Evolutionary conservation across 2,329 filamentous ascomycete species (phyloP).

Genomic region (Colletotrichum tanaceti): DNA sequence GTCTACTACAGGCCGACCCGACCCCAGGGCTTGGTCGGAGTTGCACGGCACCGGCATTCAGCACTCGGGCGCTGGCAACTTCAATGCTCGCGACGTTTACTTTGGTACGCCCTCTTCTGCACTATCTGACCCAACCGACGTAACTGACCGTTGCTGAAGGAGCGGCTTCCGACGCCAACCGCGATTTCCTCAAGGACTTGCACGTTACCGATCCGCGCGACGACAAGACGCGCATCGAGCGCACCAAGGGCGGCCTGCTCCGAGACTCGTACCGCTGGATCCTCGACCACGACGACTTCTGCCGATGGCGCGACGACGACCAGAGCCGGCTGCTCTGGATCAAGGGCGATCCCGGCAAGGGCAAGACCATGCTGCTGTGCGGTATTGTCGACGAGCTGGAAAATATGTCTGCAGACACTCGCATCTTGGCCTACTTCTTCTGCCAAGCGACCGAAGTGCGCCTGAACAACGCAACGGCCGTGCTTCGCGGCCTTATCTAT

Average conservation of each 20-base stretch:
- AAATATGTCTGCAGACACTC: not conserved
- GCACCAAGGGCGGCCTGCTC: constrained; percentile 50
- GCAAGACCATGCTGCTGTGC: constrained; percentile 58
- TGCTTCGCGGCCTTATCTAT: constrained; percentile 58
- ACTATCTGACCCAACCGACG: no score
- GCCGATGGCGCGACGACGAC: constrained; percentile 43
- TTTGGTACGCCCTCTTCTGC: not conserved
- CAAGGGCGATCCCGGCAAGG: constrained; percentile 54
- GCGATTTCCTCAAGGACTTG: not conserved
- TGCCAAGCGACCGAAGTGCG: constrained; percentile 54
- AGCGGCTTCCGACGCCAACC: not conserved
- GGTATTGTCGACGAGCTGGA: constrained; percentile 52
- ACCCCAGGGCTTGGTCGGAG: not conserved
- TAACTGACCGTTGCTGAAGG: no score
- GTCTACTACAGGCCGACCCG: not conserved
- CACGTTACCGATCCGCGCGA: constrained; percentile 46
- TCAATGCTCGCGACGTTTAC: not conserved
- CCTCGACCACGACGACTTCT: constrained; percentile 45
- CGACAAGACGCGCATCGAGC: constrained; percentile 53
- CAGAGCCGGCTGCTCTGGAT: constrained; percentile 54
- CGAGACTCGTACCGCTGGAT: constrained; percentile 52
- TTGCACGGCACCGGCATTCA: not conserved
- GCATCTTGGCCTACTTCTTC: constrained; percentile 52
- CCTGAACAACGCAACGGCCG: constrained; percentile 53
- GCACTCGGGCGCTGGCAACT: not conserved